Base-by-base conservation (phyloP, 75 land plant species). In the Isoetes taiwanensis region DNA sequence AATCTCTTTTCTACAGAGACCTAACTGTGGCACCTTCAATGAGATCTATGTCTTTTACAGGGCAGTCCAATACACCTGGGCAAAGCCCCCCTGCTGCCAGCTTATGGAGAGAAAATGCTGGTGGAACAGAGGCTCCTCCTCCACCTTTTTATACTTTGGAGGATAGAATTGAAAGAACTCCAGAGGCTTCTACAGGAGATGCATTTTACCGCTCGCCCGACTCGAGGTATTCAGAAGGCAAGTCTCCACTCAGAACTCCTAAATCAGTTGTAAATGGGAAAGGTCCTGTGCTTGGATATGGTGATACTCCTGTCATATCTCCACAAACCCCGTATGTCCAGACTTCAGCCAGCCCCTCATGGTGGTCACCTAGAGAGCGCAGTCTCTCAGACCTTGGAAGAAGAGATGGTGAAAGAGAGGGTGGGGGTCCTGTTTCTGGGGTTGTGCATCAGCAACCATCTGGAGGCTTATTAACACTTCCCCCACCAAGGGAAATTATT, bases 131-230 rank as follows among this genome's bases (percentile, higher is more conserved):
- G 46, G 78, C 79, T 16, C 97, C 97, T 10, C 97, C 97, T 11
- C 97, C 97, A 9, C 97, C 97, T 4, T 50, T 76, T 21, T 78
- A 69, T 58, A 83, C 95, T 10, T 66, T 91, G 59, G 95, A 91
- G 33, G 97, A 90, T 61, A 84, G 87, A 8, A 59, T 71, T 9
- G 74, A 71, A 20, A 59, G 69, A 0, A 41, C 74, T 24, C 52
- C 67, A 37, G 63, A 57, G 10, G 23, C 55, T 24, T 37, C 61
- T 3, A 30, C 29, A 56, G 34, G 38, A 25, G 63, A 53, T 54
- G 58, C 14, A 12, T 6, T 31, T 2, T 66, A 32, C 9, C 64
- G 68, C 2, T 48, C 61, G 21, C 62, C 73, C n/a, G 59, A 59
- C 41, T 43, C 43, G 1, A 61, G 63, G 43, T 29, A 43, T 17